Evolutionary conservation across 495 filamentous ascomycete genomes (phyloP), one percentile per base, ranked within the genome.

Genomic region (Ascodesmis nigricans): DNA sequence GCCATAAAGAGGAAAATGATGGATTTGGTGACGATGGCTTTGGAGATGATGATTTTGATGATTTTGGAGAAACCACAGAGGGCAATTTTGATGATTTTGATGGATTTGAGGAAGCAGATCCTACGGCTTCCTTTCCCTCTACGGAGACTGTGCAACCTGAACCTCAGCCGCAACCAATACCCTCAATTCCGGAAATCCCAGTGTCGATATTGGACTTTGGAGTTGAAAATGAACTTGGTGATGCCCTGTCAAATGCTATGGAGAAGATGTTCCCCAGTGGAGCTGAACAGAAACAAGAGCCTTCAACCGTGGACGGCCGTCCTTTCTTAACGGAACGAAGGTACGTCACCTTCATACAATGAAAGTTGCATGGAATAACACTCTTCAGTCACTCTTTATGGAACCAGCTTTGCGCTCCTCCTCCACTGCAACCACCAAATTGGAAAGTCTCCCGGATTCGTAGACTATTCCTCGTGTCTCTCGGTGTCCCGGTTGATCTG

Each of bases 361-460:
- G n/a, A n/a, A n/a, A n/a, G n/a, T n/a, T n/a, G n/a, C n/a, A n/a
- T n/a, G n/a, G n/a, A n/a, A n/a, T n/a, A n/a, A n/a, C n/a, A n/a
- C n/a, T n/a, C n/a, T n/a, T n/a, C 19, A 84, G 77, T 43, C 67
- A 75, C 42, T 91, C 90, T 3, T 67, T 99, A 23, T 99, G 87
- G 87, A 78, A 81, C 19, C 90, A 99, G 57, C 72, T 99, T 20
- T 76, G 90, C 11, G 83, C 84, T 1, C 84, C 87, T 14, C 87
- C 87, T 0, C 82, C 87, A 2, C 68, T 95, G 18, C 82, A 91
- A 52, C 90, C 87, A 1, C 84, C 90, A 0, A 84, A 99, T 55
- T 99, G 87, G 87, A 81, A 91, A 40, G 80, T 90, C 37, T 91
- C 79, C 31, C 81, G 84, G 33, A 95, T 93, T 49, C 78, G 87